Base-by-base conservation (phyloP, 2,329 filamentous ascomycete genomes). In the Trichoderma harzianum region DNA sequence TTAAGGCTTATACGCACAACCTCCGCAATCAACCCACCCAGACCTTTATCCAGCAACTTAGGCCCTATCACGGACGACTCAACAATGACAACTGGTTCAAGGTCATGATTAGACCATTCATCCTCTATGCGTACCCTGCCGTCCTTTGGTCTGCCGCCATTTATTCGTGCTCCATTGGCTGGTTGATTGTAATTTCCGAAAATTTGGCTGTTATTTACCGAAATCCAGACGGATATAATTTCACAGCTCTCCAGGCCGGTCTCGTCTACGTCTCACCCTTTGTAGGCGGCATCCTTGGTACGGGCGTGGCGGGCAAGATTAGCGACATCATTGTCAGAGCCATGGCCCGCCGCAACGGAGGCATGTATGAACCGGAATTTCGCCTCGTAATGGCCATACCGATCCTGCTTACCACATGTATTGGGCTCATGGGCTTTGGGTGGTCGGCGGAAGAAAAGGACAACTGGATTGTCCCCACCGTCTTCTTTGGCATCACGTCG, bases 371-470 rank as follows among this genome's bases (percentile, higher is more conserved):
- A 80, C 95, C 95, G 1, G 95, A 98, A 80, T 98, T 97, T 78
- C 89, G 95, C 7, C 87, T 97, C 0, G 87, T 97, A 57, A 97
- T 98, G 95, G 93, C 90, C 0, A 82, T 91, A 3, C 95, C 95
- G 0, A 91, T 98, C 36, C 85, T 91, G 1, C 77, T 98, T 69
- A 90, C 90, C 4, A 98, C 95, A 0, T 89, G 91, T 1, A 89
- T 95, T 36, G 96, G 96, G 0, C 87, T 98, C 18, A 97, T 98
- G 90, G 95, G 94, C 2, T 98, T 96, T 78, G 95, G 95, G n/a
- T 98, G 95, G 96, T 94, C 92, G 11, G 93, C 92, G 0, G 81
- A 93, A 74, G 87, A 91, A 71, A 85, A 86, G 28, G 90, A 98
- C 77, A 85, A 87, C 26, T 98, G 93, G 93, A 97, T 97, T 67